Percentiles rank a stretch among this genome's conserved stretches.
phyloP scores from a whole-genome alignment of 2,329 filamentous ascomycete genomes.

The Emergomyces africanus region DNA sequence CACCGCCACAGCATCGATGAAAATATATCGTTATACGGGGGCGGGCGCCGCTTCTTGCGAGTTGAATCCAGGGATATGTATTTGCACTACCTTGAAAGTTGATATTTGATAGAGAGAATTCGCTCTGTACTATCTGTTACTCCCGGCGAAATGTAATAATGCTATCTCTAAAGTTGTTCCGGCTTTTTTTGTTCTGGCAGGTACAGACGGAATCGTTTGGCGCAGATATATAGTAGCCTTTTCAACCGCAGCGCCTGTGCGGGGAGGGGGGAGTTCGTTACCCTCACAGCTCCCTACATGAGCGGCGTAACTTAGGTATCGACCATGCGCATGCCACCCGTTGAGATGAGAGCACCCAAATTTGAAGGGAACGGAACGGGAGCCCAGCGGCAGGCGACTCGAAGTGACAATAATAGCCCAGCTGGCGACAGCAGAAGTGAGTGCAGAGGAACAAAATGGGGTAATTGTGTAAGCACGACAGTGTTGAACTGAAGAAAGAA shows the following conservation, averaged over 20 bases:
- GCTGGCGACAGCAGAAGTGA: background rate
- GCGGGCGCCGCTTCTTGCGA: conserved; percentile 1
- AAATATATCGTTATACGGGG: conserved; percentile 19
- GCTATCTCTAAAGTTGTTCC: background rate
- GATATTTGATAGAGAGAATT: background rate
- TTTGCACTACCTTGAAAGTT: too few species aligned
- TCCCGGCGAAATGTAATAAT: background rate
- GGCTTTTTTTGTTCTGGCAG: background rate
- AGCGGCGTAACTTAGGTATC: conserved; percentile 16
- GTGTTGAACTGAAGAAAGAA: background rate
- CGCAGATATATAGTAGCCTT: conserved; percentile 16
- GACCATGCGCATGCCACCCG: conserved; percentile 14
- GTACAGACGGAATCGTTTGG: background rate
- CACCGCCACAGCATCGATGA: conserved; percentile 30
- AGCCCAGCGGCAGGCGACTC: background rate
- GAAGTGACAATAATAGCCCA: background rate
- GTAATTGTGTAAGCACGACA: background rate
- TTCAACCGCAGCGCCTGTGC: conserved; percentile 15
- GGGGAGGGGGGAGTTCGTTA: conserved; percentile 11
- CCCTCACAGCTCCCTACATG: conserved; percentile 18
- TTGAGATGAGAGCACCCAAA: background rate
- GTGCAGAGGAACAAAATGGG: background rate
- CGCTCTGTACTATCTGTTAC: background rate
- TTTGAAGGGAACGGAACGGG: conserved; percentile 1
- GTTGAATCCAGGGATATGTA: background rate